Evolutionary conservation across 1,284 basidiomycete genomes (phyloP).

Genomic region (Spongiforma sp.): DNA sequence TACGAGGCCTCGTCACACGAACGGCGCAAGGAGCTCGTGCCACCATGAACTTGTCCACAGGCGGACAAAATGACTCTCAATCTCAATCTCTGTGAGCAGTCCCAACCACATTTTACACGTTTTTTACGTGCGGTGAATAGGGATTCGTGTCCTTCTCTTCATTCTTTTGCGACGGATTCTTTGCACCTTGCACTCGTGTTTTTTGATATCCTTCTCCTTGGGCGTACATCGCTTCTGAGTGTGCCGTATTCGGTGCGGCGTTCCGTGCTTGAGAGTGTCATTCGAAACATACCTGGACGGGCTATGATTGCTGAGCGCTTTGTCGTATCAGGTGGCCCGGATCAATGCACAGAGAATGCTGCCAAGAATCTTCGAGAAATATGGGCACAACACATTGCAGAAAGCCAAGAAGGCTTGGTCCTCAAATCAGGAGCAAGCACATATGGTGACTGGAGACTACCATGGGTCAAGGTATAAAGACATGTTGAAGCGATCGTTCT

Average conservation of each 20-base stretch:
- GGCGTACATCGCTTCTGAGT: constrained; percentile 61
- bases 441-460: constrained; percentile 66
- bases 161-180: constrained; percentile 47
- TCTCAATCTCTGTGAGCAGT: constrained; percentile 29
- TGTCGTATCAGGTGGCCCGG: constrained; percentile 41
- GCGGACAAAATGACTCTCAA: constrained; percentile 21
- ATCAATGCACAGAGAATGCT: constrained; percentile 12
- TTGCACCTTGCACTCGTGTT: constrained; percentile 81
- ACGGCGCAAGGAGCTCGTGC: constrained; percentile 60
- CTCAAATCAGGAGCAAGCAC: constrained; percentile 72
- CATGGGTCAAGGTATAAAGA: constrained; percentile 76
- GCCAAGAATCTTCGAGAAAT: constrained; percentile 44
- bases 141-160: constrained; percentile 51
- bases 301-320: constrained; percentile 64
- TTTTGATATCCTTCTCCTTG: constrained; percentile 79
- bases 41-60: constrained; percentile 25
- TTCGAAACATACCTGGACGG: constrained; percentile 59
- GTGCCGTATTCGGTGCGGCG: constrained; percentile 65
- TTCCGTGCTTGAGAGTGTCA: constrained; percentile 58
- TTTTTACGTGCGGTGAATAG: constrained; percentile 19
- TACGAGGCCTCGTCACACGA: constrained; percentile 58
- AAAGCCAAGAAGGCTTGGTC: constrained; percentile 71
- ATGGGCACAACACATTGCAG: constrained; percentile 57
- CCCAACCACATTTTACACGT: neutral
- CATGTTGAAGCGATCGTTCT: neutral